Base-by-base conservation (phyloP, 1,139 yeast genomes). In the Tardiomyces blankii region DNA sequence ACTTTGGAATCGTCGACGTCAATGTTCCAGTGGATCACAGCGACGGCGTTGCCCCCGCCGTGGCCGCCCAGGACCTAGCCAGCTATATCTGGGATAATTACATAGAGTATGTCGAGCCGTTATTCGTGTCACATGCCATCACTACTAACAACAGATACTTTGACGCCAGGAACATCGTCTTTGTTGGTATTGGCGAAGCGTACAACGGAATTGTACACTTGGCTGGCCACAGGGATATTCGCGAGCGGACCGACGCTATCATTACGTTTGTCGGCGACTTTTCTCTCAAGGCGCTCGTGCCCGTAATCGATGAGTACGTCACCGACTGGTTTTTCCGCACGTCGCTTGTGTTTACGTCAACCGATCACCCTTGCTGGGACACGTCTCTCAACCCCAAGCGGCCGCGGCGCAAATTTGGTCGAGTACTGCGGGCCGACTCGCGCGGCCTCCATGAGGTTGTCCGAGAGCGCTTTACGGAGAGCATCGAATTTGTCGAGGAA, bases 241-340 rank as follows among this genome's bases (percentile, higher is more conserved):
- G 78, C 39, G 80, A 78, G 44, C 76, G 81, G 35, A 87, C 84
- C 5, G 79, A 78, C 56, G 88, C 93, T 11, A 76, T 88, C 1
- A 75, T 88, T 33, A 79, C 80, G 43, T 86, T 82, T 59, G 69
- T 82, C 23, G 87, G 81, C 52, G 72, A 80, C 46, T 73, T 81
- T 1, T 72, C 74, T 18, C 67, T 89, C 56, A 79, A 84, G 56
- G 80, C 95, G 0, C 74, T 89, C 46, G 84, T 84, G 8, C 91
- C 96, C 7, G 74, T 86, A 35, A 80, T 88, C 64, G 96, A 89
- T 63, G 97, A 91, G 63, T 77, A 84, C 27, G 75, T 85, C 69
- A 77, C 85, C 18, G 96, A 88, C 57, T 89, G 97, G 96, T 91
- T 80, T 62, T 88, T 81, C 66, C 81, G 81, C 53, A 84, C 86